Base-by-base conservation (phyloP, 345 rosid genomes). In the Carallia pectinifolia region DNA sequence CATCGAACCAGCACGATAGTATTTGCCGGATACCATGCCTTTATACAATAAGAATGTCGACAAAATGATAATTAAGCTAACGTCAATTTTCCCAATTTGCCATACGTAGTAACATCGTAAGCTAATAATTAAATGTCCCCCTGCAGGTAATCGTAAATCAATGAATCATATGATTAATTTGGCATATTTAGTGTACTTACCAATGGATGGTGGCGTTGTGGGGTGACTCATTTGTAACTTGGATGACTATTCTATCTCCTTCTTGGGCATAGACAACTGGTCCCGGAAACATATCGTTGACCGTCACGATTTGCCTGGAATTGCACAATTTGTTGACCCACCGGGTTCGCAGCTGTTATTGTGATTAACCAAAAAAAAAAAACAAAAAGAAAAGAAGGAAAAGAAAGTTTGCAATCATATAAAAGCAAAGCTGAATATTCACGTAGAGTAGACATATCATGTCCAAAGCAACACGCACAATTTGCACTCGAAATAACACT, bases 11-110 rank as follows among this genome's bases (percentile, higher is more conserved):
- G 79, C 96, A 87, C 6, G 98, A 87, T 50, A 84, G 76, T 74
- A 72, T 85, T 75, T 90, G 98, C 82, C 90, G 84, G 29, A 93
- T 86, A 19, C 97, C 98, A 74, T 93, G 98, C 98, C 98, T 90
- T 34, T 31, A 4, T 3, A 48, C 5, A 33, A 27, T 31, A 52
- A 65, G 53, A 52, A 16, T 31, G 47, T 15, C 2, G 9, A 7
- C 0, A 4, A 7, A 19, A 6, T 29, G 3, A 17, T 7, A 55
- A 17, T 59, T 58, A 44, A 31, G 23, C 16, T 56, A 6, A 3
- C 7, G 15, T 2, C 16, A 55, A 3, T 10, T 3, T 10, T 40
- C 10, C 15, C 48, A 13, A 23, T 40, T 40, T 38, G 0, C 2
- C 13, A 40, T 10, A 40, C 4, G 15, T 40, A 40, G 15, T 40